Evolutionary conservation across 768 basidiomycete species (phyloP).

Genomic region (Holtermannia corniformis): DNA sequence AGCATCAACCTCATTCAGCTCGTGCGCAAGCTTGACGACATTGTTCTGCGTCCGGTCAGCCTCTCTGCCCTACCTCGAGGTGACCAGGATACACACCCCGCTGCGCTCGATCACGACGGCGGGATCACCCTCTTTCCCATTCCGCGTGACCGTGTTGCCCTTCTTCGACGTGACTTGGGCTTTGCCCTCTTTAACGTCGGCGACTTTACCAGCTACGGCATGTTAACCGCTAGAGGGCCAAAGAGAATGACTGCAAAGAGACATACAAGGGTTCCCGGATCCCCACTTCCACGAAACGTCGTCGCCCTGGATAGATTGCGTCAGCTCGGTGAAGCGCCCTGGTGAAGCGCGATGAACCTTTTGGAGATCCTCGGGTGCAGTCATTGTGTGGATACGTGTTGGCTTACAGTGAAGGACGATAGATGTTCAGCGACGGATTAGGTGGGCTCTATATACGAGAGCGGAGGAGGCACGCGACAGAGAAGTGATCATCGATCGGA

Average conservation of each 20-base stretch:
- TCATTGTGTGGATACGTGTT: neutral
- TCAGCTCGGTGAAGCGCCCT: neutral
- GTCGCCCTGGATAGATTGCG: constrained; percentile 20
- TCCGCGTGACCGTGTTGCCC: constrained; percentile 47
- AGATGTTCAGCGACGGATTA: too few relatives aligned
- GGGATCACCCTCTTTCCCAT: constrained; percentile 47
- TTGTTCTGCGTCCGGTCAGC: constrained; percentile 43
- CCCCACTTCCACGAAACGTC: constrained; percentile 41
- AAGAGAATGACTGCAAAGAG: neutral
- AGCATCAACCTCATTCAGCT: constrained; percentile 46
- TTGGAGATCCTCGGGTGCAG: neutral
- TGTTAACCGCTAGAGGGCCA: neutral
- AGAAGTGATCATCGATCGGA: too few relatives aligned
- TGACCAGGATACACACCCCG: constrained; percentile 41
- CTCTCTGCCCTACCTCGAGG: too few relatives aligned
- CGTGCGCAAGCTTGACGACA: constrained; percentile 50
- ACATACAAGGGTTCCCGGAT: constrained; percentile 30
- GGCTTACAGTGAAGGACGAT: neutral
- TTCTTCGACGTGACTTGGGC: constrained; percentile 48
- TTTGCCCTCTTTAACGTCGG: constrained; percentile 45
- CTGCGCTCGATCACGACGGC: constrained; percentile 47
- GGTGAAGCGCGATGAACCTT: neutral
- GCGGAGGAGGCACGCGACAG: too few relatives aligned
- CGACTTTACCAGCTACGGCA: constrained; percentile 41
- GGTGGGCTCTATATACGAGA: too few relatives aligned